Conservation (phyloP, 1,139 yeast species). For the Wickerhamomyces sp. region DNA sequence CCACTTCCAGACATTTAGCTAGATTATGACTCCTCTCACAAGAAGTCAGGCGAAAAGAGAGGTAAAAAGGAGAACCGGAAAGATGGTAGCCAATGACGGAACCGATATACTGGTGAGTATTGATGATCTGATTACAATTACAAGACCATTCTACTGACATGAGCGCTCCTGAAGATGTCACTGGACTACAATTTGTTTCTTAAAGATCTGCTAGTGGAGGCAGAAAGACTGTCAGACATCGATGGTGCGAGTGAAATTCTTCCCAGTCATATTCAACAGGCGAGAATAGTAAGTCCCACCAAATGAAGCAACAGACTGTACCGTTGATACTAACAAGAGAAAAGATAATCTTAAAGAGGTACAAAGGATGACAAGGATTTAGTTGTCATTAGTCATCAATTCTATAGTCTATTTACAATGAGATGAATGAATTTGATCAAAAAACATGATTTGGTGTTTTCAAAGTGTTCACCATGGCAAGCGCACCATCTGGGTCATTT, state of each 20-base stretch:
- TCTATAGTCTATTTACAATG: neutral
- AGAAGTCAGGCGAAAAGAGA: conserved; percentile 8
- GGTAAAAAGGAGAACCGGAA: conserved; percentile 7
- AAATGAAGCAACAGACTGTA: too few relatives aligned
- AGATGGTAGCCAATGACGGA: conserved; percentile 29
- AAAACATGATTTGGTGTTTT: conserved; percentile 33
- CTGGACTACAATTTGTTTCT: conserved; percentile 45
- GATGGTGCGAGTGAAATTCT: conserved; percentile 36
- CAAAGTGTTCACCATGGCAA: conserved; percentile 51
- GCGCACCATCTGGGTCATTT: conserved; percentile 72
- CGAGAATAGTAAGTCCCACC: conserved; percentile 8
- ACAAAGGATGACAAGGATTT: conserved; percentile 14
- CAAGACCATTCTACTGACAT: neutral
- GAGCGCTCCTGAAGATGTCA: conserved; percentile 26
- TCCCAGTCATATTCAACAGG: conserved; percentile 29
- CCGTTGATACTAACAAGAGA: too few relatives aligned
- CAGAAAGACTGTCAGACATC: conserved; percentile 27
- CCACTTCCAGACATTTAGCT: neutral
- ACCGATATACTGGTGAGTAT: conserved; percentile 33
- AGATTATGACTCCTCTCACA: conserved; percentile 15
- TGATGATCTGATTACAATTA: neutral
- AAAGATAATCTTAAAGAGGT: conserved; percentile 13
- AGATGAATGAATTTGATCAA: conserved; percentile 5
- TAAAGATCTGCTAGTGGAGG: conserved; percentile 32
- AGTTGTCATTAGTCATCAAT: neutral